Evolutionary conservation across 2,329 filamentous ascomycete species (phyloP).

Genomic region (Pseudogymnoascus verrucosus): DNA sequence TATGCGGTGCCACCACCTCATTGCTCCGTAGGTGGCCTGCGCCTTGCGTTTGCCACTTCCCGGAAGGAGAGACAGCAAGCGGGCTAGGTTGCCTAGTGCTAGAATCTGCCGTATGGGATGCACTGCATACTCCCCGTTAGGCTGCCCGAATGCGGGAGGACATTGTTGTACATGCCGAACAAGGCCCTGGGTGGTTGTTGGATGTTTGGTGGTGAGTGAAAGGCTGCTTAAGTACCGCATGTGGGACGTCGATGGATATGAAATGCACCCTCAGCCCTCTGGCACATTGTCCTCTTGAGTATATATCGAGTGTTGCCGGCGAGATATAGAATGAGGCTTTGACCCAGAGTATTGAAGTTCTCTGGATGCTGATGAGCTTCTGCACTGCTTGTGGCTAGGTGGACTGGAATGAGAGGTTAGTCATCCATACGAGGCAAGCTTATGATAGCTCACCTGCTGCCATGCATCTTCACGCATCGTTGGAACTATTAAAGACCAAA

Average conservation of each 20-base stretch:
- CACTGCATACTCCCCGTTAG: constrained; percentile 5
- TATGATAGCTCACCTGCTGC: background rate
- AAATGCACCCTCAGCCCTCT: background rate
- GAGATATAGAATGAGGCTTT: background rate
- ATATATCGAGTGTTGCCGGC: background rate
- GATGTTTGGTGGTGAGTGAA: background rate
- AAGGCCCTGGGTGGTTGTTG: background rate
- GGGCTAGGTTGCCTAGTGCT: background rate
- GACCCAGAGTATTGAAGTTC: background rate
- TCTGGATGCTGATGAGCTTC: constrained; percentile 2
- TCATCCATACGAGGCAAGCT: background rate
- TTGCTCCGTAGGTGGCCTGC: background rate
- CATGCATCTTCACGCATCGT: background rate
- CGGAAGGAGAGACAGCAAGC: background rate
- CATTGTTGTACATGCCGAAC: constrained; percentile 6
- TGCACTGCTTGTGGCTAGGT: constrained; percentile 4
- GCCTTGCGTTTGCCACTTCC: constrained; percentile 1
- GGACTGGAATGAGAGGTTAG: constrained; percentile 4
- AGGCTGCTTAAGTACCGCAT: constrained; percentile 6
- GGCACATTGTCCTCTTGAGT: background rate
- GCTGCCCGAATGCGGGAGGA: constrained; percentile 1
- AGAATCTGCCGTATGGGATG: background rate
- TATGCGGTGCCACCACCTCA: background rate
- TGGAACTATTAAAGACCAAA: background rate
- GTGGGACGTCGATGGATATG: background rate